Conservation (phyloP, 225 moss, liverwort and hornwort genomes). For the Thuidium tamariscinum region DNA sequence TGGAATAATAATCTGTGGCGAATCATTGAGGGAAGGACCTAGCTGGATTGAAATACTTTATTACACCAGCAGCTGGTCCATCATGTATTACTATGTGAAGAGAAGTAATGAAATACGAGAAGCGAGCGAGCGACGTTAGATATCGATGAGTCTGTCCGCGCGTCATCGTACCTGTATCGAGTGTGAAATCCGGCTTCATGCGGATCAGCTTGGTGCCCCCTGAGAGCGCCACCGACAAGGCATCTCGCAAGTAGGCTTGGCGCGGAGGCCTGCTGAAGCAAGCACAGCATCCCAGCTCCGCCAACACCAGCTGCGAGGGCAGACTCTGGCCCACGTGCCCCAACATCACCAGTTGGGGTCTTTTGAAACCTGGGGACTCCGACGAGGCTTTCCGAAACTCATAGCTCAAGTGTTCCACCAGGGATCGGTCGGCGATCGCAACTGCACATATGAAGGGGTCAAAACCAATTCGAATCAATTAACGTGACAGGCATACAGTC, state of each 20-base stretch:
- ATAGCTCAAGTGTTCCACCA: slow-evolving; percentile 17
- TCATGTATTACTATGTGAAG: neutral
- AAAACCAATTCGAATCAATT: neutral
- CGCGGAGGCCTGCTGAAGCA: slow-evolving; percentile 39
- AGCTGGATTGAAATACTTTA: neutral
- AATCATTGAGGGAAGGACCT: neutral
- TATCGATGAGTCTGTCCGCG: neutral
- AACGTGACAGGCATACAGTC: neutral
- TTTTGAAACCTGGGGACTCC: slow-evolving; percentile 3
- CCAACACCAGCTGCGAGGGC: slow-evolving; percentile 21
- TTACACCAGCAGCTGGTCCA: neutral
- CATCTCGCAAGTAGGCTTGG: slow-evolving; percentile 33
- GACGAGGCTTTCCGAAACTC: slow-evolving; percentile 8
- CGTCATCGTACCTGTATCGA: slow-evolving; percentile 8
- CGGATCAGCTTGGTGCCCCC: slow-evolving; percentile 25
- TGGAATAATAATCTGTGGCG: neutral
- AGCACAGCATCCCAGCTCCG: slow-evolving; percentile 30
- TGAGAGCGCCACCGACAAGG: slow-evolving; percentile 32
- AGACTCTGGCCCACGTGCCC: slow-evolving; percentile 34
- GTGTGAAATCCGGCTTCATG: slow-evolving; percentile 28
- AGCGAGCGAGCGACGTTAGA: neutral
- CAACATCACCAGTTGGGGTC: slow-evolving; percentile 32
- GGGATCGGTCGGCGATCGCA: slow-evolving; percentile 21
- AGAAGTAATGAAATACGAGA: neutral
- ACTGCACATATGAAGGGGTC: neutral